Base-by-base conservation (phyloP, 352 stramenopile species). In the Pythium brachiatum region DNA sequence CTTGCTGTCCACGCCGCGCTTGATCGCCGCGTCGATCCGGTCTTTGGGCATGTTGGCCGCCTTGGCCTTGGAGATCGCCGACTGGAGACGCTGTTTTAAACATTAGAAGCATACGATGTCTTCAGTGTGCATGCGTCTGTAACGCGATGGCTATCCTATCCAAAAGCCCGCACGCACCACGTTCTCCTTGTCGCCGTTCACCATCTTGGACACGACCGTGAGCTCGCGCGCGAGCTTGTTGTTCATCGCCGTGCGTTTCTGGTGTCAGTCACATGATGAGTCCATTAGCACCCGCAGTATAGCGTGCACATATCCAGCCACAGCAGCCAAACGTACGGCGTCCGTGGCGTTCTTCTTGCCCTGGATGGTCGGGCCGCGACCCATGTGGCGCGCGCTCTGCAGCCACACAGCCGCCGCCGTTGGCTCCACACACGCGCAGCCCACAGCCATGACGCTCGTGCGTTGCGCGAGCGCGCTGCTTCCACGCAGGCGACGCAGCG, bases 21-120 rank as follows among this genome's bases (percentile, higher is more conserved):
- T 92, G 68, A 94, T 86, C 5, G 85, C 85, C 25, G 79, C 80
- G 55, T 92, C 85, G 53, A 94, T 94, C 68, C 80, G 85, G 64
- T 94, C 85, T 60, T 90, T 90, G 50, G 82, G 69, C 83, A 92
- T 92, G 67, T 94, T 94, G 34, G 73, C 79, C 3, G 85, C 78
- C 70, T 93, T 93, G 56, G 84, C 84, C 64, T 90, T 88, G 59
- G 74, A 80, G 54, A 90, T 76, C 12, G 73, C 75, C 27, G 81
- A 79, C 26, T 68, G 63, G 41, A 81, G 66, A 36, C 83, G 78
- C 43, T 86, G 53, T 67, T 13, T 29, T 29, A 56, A n/a, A n/a
- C n/a, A n/a, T n/a, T n/a, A n/a, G n/a, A n/a, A n/a, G n/a, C n/a
- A n/a, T n/a, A n/a, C n/a, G n/a, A n/a, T n/a, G n/a, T n/a, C n/a